Evolutionary conservation across 2,329 filamentous ascomycete species (phyloP).

Genomic region (Fusarium gaditjirri): DNA sequence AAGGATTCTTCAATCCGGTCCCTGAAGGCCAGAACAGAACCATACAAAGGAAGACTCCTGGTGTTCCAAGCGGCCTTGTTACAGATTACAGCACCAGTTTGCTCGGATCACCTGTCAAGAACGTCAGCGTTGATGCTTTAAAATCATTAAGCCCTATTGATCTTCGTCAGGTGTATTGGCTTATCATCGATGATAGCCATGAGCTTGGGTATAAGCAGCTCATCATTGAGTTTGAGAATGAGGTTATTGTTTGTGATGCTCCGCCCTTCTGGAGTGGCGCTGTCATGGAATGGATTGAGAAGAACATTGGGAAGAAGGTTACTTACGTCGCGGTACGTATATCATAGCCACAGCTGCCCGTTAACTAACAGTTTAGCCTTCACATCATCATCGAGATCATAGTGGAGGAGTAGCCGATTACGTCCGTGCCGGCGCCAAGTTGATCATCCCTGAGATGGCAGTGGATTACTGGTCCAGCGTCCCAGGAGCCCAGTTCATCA

Average conservation of each 20-base stretch:
- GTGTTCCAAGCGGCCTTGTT: conserved; percentile 3
- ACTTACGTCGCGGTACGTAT: conserved; percentile 13
- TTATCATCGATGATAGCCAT: conserved; percentile 5
- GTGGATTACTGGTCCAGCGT: conserved; percentile 19
- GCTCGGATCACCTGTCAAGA: conserved; percentile 6
- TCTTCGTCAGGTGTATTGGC: conserved; percentile 13
- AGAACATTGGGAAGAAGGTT: conserved; percentile 15
- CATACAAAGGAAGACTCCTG: not conserved
- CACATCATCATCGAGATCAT: conserved; percentile 34
- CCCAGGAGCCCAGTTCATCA: not conserved
- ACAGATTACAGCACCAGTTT: conserved; percentile 28
- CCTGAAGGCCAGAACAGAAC: not conserved
- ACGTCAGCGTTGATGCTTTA: not conserved
- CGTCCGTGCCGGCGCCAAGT: not conserved
- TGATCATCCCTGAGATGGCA: conserved; percentile 19
- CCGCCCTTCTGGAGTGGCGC: conserved; percentile 1
- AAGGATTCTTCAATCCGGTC: not conserved
- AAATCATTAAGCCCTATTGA: not conserved
- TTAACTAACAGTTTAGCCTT: not conserved
- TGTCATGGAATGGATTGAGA: conserved; percentile 20
- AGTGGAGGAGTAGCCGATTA: conserved; percentile 11
- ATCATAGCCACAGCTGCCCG: fast-evolving
- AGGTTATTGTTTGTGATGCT: conserved; percentile 26
- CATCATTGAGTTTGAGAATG: conserved; percentile 28
- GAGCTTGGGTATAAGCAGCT: conserved; percentile 24